phyloP scores from a whole-genome alignment of 2,329 filamentous ascomycete genomes.

The Beauveria scarabaeidicola region DNA sequence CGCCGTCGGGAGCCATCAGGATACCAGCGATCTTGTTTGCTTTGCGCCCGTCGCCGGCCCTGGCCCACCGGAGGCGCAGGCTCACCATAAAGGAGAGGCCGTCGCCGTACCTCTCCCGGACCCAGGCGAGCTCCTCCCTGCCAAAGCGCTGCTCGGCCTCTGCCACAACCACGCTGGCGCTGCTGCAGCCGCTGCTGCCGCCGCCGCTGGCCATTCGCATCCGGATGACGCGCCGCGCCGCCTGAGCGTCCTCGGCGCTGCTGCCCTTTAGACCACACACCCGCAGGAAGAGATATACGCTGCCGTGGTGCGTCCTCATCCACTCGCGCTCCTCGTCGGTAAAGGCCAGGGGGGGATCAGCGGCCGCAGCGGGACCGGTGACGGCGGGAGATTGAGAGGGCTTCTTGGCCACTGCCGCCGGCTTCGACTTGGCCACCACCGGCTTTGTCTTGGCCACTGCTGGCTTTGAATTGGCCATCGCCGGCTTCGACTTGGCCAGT shows the following conservation, averaged over 20 bases:
- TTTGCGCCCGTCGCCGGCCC: neutral
- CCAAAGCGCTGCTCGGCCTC: neutral
- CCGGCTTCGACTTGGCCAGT: neutral
- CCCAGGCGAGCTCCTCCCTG: neutral
- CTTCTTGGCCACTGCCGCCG: no score
- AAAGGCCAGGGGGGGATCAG: neutral
- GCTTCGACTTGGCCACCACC: no score
- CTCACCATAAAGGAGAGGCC: neutral
- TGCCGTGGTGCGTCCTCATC: neutral
- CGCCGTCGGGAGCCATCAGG: neutral
- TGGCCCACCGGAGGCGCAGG: neutral
- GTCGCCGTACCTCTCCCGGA: neutral
- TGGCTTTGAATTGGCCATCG: no score
- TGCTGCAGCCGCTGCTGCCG: neutral
- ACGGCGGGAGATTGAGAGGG: no score
- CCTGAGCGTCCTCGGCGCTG: neutral
- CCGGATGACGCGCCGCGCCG: neutral
- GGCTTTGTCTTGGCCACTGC: no score
- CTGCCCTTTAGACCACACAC: neutral
- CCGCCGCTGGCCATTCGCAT: no score
- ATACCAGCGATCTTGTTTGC: neutral
- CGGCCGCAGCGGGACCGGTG: no score
- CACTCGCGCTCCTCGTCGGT: neutral
- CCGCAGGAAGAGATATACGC: neutral
- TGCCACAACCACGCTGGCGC: neutral